Conservation (phyloP, 192 early-diverging fungal species). For the Polychytrium aggregatum region DNA sequence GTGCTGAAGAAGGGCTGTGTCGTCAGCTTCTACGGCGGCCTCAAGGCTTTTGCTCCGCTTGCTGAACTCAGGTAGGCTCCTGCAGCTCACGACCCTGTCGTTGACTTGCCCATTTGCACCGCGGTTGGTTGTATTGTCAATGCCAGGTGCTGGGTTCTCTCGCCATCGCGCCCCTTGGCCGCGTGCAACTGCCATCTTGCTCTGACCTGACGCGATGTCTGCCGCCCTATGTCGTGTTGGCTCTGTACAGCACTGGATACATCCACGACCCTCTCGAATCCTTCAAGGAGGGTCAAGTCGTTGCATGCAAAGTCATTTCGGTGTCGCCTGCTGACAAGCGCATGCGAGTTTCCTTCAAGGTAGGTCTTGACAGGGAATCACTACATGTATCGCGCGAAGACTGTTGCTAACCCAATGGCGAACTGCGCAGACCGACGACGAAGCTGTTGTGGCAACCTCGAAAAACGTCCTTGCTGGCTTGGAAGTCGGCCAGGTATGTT, state of each 20-base stretch:
- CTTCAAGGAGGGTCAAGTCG: conserved; percentile 61
- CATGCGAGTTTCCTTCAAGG: conserved; percentile 61
- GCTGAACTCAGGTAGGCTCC: conserved; percentile 36
- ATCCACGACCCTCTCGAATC: conserved; percentile 50
- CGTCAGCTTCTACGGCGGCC: conserved; percentile 67
- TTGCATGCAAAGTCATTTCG: conserved; percentile 63
- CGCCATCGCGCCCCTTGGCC: background rate
- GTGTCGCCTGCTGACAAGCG: conserved; percentile 41
- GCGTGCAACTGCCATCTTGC: background rate
- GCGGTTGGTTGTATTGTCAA: too few species aligned
- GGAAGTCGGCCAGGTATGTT: too few species aligned
- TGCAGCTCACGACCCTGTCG: background rate
- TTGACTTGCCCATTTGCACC: conserved; percentile 1
- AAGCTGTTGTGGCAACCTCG: too few species aligned
- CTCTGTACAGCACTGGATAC: too few species aligned
- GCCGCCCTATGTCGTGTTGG: conserved; percentile 13
- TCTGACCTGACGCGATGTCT: background rate
- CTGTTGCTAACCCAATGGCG: background rate
- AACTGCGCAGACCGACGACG: too few species aligned
- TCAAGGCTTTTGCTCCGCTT: conserved; percentile 58
- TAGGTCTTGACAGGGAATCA: too few species aligned
- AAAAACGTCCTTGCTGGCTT: too few species aligned
- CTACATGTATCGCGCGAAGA: background rate
- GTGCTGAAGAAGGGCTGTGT: conserved; percentile 56
- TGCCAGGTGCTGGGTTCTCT: background rate